Evolutionary conservation across 441 rosid genomes (phyloP).

Genomic region (Pelargonium citronellum): DNA sequence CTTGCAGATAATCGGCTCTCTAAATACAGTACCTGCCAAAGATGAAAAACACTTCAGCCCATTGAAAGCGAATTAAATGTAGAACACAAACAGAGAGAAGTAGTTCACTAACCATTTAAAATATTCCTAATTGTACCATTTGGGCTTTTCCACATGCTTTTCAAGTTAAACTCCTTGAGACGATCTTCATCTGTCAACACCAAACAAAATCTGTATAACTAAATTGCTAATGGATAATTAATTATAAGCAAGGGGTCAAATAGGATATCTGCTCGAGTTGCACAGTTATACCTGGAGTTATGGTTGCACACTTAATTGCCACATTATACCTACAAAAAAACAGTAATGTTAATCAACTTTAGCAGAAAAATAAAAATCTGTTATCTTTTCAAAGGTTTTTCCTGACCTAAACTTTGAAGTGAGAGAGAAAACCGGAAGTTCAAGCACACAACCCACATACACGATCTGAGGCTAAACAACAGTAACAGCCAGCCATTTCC

Average conservation of each 20-base stretch:
- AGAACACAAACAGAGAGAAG: slow-evolving; percentile 12
- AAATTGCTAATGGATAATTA: not conserved
- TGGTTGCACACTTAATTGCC: slow-evolving; percentile 91
- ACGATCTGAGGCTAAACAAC: not conserved
- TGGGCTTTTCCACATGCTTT: slow-evolving; percentile 91
- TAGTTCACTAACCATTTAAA: slow-evolving; percentile 51
- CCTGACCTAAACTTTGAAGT: not conserved
- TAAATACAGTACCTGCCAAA: slow-evolving; percentile 72
- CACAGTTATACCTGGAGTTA: slow-evolving; percentile 63
- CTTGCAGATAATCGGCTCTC: slow-evolving; percentile 83
- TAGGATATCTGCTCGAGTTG: not conserved
- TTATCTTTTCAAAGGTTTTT: not conserved
- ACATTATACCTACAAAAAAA: slow-evolving; percentile 63
- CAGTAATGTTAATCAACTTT: not conserved
- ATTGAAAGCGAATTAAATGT: not conserved
- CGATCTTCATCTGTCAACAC: slow-evolving; percentile 66
- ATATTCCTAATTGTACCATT: slow-evolving; percentile 89
- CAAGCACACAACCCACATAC: not conserved
- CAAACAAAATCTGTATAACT: slow-evolving; percentile 8
- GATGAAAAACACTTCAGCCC: slow-evolving; percentile 14
- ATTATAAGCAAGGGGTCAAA: slow-evolving; percentile 6
- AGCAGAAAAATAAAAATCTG: not conserved
- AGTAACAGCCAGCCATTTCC: not conserved
- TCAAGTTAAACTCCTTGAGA: slow-evolving; percentile 65
- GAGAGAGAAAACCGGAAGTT: not conserved